Percentiles rank a stretch among this genome's conserved stretches.
phyloP scores from a whole-genome alignment of 192 early-diverging fungal species.

The Coemansia sp. region DNA sequence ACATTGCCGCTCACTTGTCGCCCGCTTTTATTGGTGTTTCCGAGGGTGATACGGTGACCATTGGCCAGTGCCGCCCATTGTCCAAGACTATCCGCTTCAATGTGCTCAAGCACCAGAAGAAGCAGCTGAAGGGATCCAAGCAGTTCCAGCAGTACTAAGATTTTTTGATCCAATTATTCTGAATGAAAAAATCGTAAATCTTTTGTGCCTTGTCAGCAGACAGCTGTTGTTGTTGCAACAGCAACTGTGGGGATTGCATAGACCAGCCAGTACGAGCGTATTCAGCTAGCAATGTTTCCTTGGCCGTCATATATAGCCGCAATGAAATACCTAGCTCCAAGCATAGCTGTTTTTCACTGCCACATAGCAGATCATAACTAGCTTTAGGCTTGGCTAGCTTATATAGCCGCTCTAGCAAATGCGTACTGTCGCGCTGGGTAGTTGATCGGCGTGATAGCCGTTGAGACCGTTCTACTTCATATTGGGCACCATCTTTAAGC shows the following conservation, averaged over 20 bases:
- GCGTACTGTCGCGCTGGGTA: constrained; percentile 46
- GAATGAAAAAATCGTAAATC: constrained; percentile 92
- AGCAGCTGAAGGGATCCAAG: constrained; percentile 77
- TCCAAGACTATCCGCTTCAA: constrained; percentile 99
- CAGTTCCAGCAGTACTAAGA: constrained; percentile 86
- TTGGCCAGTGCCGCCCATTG: constrained; percentile 98
- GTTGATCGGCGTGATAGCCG: constrained; percentile 46
- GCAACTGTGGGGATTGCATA: no score
- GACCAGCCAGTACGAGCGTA: constrained; percentile 66
- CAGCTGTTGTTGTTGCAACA: no score
- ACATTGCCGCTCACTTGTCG: constrained; percentile 93
- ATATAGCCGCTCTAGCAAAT: constrained; percentile 34
- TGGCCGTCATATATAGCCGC: constrained; percentile 86
- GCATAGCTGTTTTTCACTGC: constrained; percentile 79
- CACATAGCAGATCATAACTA: constrained; percentile 63
- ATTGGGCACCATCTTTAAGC: constrained; percentile 69
- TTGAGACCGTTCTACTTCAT: constrained; percentile 64
- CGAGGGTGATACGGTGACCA: constrained; percentile 87
- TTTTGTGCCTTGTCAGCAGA: constrained; percentile 70
- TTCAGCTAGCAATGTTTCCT: constrained; percentile 84
- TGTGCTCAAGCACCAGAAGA: constrained; percentile 95
- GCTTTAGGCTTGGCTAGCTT: constrained; percentile 29
- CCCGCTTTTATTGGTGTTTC: constrained; percentile 92
- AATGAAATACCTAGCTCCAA: constrained; percentile 80
- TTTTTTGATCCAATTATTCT: constrained; percentile 85